Conservation (phyloP, 2,329 filamentous ascomycete species). For the Neocatenulostroma microsporum region DNA sequence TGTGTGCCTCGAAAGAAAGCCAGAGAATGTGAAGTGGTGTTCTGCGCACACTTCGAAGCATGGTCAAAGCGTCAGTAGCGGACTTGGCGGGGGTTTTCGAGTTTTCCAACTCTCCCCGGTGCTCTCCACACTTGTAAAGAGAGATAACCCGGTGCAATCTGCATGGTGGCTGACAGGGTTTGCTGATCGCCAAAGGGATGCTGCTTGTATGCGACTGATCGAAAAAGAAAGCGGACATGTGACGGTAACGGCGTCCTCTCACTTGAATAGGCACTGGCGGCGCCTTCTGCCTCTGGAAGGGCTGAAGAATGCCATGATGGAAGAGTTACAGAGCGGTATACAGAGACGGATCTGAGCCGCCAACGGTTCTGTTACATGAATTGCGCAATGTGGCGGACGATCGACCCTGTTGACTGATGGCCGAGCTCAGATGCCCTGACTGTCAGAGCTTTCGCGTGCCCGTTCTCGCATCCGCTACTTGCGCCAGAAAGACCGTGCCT, state of each 20-base stretch:
- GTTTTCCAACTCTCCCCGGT: conserved; percentile 6
- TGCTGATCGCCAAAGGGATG: conserved; percentile 22
- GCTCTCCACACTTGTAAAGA: neutral
- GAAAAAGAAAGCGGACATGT: too few relatives aligned
- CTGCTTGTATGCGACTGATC: too few relatives aligned
- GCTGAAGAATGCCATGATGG: too few relatives aligned
- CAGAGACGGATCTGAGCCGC: too few relatives aligned
- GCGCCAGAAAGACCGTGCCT: conserved; percentile 13
- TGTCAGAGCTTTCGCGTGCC: conserved; percentile 28
- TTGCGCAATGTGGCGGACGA: conserved; percentile 23
- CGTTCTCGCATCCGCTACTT: conserved; percentile 7
- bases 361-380: conserved; percentile 18
- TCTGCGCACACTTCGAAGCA: conserved; percentile 1
- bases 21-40: conserved; percentile 4
- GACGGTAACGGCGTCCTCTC: too few relatives aligned
- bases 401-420: conserved; percentile 11
- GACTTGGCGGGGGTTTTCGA: conserved; percentile 2
- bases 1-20: conserved; percentile 10
- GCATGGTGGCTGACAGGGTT: conserved; percentile 23
- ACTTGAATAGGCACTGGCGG: too few relatives aligned
- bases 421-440: conserved; percentile 9
- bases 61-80: conserved; percentile 2
- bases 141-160: conserved; percentile 9
- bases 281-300: too few relatives aligned
- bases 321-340: too few relatives aligned